A percentile compares a stretch with the other conserved stretches of the same genome.
These are phyloP conservation scores for Lipomyces starkeyi DNA, from an alignment of 805 yeast species.

Conservation along the genomic window DNA sequence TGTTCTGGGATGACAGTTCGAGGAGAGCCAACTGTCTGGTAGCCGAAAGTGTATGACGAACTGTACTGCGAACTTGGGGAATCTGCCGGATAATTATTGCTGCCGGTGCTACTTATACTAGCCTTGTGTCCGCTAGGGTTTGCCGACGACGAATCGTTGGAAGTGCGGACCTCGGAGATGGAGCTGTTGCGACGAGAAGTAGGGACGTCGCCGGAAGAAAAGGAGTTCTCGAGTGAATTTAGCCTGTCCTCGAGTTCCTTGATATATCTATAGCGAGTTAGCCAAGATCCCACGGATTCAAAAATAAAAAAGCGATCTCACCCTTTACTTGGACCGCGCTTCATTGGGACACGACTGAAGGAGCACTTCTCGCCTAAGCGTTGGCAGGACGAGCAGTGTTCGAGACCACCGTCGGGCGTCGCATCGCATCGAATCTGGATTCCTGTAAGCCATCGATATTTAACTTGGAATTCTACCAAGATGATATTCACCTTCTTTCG, in stretches of 20 bases:
- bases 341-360: conserved; percentile 62
- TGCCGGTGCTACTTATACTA: conserved; percentile 23
- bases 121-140: conserved; percentile 20
- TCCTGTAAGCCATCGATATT: not conserved
- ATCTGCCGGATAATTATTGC: conserved; percentile 21
- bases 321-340: conserved; percentile 68
- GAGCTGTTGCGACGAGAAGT: conserved; percentile 13
- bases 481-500: conserved; percentile 47
- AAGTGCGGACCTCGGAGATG: not conserved
- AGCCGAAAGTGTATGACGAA: conserved; percentile 14
- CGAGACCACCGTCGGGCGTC: conserved; percentile 41
- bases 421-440: conserved; percentile 52
- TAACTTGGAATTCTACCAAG: not conserved
- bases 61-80: conserved; percentile 30
- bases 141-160: not conserved
- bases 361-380: conserved; percentile 60
- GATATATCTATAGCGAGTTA: conserved; percentile 29
- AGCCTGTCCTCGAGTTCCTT: conserved; percentile 42
- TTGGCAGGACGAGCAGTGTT: conserved; percentile 58
- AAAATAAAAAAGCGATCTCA: conserved; percentile 14
- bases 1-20: conserved; percentile 15
- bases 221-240: conserved; percentile 37
- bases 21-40: conserved; percentile 19
- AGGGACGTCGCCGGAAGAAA: conserved; percentile 24
- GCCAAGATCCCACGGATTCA: not conserved